phyloP scores from a whole-genome alignment of 164 flowering plant genomes.

The Sextonia rubra region DNA sequence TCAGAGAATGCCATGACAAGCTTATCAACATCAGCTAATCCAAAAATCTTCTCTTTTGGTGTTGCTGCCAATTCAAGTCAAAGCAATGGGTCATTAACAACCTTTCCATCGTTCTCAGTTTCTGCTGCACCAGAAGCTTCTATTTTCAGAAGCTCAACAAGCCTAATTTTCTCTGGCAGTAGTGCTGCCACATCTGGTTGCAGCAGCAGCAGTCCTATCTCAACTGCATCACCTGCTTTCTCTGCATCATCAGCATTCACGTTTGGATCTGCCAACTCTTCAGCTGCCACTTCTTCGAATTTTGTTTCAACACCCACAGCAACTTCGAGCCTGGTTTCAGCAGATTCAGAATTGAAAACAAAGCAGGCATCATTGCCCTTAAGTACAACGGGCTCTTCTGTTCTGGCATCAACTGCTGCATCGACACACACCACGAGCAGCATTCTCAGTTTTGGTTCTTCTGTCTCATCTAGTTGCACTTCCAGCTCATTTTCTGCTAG shows the following conservation, averaged over 20 bases:
- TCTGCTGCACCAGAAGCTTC: conserved; percentile 10
- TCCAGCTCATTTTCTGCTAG: conserved; percentile 21
- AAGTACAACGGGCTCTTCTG: conserved; percentile 6
- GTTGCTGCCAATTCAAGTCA: conserved; percentile 21
- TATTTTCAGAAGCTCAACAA: conserved; percentile 11
- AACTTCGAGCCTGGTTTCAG: conserved; percentile 18
- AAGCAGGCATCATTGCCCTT: conserved; percentile 29
- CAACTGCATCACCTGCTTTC: conserved; percentile 27
- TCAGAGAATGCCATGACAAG: conserved; percentile 22
- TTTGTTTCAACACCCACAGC: conserved; percentile 25
- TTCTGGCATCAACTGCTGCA: conserved; percentile 22
- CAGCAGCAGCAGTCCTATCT: conserved; percentile 12
- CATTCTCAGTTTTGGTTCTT: conserved; percentile 40
- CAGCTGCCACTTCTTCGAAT: conserved; percentile 21
- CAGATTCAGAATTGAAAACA: conserved; percentile 20
- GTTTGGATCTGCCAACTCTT: conserved; percentile 25
- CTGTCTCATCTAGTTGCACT: conserved; percentile 16
- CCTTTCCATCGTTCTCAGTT: conserved; percentile 18
- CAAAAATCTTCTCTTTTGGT: conserved; percentile 30
- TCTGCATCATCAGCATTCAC: conserved; percentile 27
- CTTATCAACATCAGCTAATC: conserved; percentile 24
- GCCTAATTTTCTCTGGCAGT: conserved; percentile 14
- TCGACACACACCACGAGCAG: conserved; percentile 19
- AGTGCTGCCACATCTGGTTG: conserved; percentile 4
- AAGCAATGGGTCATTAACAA: conserved; percentile 37